These are phyloP conservation scores for Gonium pectorale DNA, from an alignment of 139 green algal species.

Conservation along the genomic window DNA sequence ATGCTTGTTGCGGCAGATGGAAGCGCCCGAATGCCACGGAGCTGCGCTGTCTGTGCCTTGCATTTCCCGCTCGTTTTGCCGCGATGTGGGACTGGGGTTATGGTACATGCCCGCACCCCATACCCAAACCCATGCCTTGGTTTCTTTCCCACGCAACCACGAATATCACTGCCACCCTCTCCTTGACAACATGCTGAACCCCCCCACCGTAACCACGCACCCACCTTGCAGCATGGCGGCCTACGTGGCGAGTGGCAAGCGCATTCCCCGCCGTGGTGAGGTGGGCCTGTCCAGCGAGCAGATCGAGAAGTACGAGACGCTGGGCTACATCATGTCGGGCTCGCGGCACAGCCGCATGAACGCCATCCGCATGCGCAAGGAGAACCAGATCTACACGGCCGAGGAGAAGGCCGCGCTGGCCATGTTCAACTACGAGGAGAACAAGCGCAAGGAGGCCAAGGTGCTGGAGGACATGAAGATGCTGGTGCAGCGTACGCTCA, in stretches of 20 bases:
- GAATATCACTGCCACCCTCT: no score
- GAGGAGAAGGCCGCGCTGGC: conserved; percentile 98
- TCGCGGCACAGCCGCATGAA: conserved; percentile 96
- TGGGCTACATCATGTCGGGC: conserved; percentile 98
- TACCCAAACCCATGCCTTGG: no score
- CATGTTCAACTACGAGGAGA: conserved; percentile 99
- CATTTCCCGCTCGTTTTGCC: no score
- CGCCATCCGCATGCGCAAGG: conserved; percentile 95
- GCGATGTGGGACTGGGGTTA: no score
- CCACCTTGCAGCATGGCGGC: conserved; percentile 84
- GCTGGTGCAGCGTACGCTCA: conserved; percentile 70
- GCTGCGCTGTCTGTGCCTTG: no score
- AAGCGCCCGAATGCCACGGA: no score
- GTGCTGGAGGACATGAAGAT: conserved; percentile 90
- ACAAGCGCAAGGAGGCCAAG: conserved; percentile 92
- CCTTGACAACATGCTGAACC: no score
- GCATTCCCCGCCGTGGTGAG: conserved; percentile 96
- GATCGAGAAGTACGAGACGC: conserved; percentile 92
- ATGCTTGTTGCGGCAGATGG: no score
- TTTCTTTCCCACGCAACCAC: no score
- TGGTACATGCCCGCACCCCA: no score
- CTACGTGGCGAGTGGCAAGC: conserved; percentile 93
- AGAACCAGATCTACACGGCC: conserved; percentile 97
- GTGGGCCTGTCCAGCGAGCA: conserved; percentile 90
- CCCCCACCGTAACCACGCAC: neutral